These are phyloP conservation scores for Volvox africanus DNA, from an alignment of 139 green algal species.

Conservation along the genomic window DNA sequence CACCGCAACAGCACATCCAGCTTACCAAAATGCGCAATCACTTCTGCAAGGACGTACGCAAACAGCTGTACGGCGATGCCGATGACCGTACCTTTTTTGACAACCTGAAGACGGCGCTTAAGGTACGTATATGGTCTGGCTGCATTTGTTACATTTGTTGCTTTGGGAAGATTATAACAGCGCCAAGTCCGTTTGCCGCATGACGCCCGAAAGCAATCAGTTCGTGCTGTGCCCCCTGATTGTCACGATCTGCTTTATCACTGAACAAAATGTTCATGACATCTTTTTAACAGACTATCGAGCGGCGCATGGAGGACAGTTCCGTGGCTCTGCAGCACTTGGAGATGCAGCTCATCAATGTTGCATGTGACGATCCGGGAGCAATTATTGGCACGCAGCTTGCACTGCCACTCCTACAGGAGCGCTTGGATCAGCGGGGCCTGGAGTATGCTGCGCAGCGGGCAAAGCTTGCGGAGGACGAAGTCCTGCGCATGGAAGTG, in stretches of 20 bases:
- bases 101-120: slow-evolving; percentile 59
- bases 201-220: no score
- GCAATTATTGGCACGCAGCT: slow-evolving; percentile 74
- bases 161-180: no score
- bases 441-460: slow-evolving; percentile 67
- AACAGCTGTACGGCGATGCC: slow-evolving; percentile 85
- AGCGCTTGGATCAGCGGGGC: slow-evolving; percentile 72
- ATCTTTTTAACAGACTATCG: slow-evolving; percentile 51
- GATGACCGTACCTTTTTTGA: slow-evolving; percentile 86
- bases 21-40: slow-evolving; percentile 66
- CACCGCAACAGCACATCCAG: slow-evolving; percentile 52
- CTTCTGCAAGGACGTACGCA: slow-evolving; percentile 83
- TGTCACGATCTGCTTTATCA: no score
- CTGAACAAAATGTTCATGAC: no score
- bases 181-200: no score
- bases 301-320: slow-evolving; percentile 78
- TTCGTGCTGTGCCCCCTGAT: no score
- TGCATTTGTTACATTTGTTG: no score
- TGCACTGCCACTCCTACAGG: slow-evolving; percentile 79
- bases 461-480: slow-evolving; percentile 79
- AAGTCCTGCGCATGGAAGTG: slow-evolving; percentile 86
- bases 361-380: slow-evolving; percentile 87
- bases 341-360: slow-evolving; percentile 82
- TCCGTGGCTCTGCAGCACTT: slow-evolving; percentile 84
- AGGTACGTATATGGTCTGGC: slow-evolving; percentile 1